A percentile compares a stretch with the other conserved stretches of the same genome.
Conservation (phyloP, 2,329 filamentous ascomycete genomes). For the Clarireedia paspali region DNA sequence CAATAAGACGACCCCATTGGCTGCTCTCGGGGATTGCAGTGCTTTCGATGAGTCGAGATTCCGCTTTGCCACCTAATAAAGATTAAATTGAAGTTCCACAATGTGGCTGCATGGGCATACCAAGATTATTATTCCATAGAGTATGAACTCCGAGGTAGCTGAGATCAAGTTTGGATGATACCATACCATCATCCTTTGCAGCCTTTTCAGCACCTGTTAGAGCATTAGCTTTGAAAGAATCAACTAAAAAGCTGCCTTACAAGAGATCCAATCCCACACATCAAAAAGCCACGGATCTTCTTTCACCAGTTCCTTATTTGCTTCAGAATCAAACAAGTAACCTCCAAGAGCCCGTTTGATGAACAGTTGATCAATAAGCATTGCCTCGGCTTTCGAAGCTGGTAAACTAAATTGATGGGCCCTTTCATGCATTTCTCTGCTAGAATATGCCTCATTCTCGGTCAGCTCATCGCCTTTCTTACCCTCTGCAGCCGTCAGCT, state of each 20-base stretch:
- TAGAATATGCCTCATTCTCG: conserved; percentile 32
- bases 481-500: conserved; percentile 1
- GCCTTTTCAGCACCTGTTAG: conserved; percentile 52
- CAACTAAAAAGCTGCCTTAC: conserved; percentile 35
- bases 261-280: conserved; percentile 69
- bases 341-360: conserved; percentile 52
- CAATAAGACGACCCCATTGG: conserved; percentile 55
- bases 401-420: conserved; percentile 36
- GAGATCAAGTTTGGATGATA: conserved; percentile 59
- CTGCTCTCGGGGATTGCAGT: conserved; percentile 36
- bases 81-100: background rate
- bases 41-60: conserved; percentile 40
- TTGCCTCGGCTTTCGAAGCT: conserved; percentile 11
- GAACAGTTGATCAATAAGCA: conserved; percentile 42
- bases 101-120: conserved; percentile 30
- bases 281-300: conserved; percentile 71
- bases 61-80: conserved; percentile 39
- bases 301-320: conserved; percentile 58
- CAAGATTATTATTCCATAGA: conserved; percentile 65
- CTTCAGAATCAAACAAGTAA: conserved; percentile 56
- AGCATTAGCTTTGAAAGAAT: background rate
- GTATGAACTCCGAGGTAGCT: conserved; percentile 67
- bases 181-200: conserved; percentile 62
- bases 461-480: background rate
- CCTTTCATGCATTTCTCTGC: conserved; percentile 48